A percentile compares a stretch with the other conserved stretches of the same genome.
Conservation (phyloP, 345 rosid genomes). For the Sonneratia caseolaris region DNA sequence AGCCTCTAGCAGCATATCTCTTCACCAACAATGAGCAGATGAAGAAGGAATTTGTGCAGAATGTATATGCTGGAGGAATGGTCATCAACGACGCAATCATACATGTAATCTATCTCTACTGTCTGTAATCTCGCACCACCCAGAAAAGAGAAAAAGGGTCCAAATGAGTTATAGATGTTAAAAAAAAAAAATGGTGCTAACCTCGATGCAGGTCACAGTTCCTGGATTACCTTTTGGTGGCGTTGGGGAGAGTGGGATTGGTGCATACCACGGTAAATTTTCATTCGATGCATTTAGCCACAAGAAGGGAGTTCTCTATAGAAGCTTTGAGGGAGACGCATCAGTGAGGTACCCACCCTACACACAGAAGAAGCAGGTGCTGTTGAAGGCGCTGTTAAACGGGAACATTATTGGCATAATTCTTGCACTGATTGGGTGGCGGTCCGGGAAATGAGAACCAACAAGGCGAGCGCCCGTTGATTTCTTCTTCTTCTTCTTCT, state of each 20-base stretch:
- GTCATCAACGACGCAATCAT: conserved; percentile 46
- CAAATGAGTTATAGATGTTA: not conserved
- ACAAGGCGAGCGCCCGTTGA: not conserved
- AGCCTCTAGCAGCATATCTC: conserved; percentile 59
- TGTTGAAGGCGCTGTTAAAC: conserved; percentile 42
- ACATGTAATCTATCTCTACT: conserved; percentile 29
- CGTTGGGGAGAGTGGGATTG: conserved; percentile 91
- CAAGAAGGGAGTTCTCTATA: conserved; percentile 60
- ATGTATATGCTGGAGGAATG: conserved; percentile 61
- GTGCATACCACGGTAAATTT: conserved; percentile 76
- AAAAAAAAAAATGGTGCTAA: not conserved
- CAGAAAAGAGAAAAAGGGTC: not conserved
- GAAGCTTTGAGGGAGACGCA: conserved; percentile 54
- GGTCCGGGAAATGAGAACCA: conserved; percentile 23
- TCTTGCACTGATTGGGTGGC: conserved; percentile 42
- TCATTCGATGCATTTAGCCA: conserved; percentile 91
- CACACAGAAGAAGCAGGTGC: conserved; percentile 37
- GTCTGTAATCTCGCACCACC: not conserved
- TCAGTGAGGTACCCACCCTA: conserved; percentile 74
- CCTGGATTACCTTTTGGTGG: conserved; percentile 72
- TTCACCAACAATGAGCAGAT: conserved; percentile 51
- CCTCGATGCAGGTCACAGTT: conserved; percentile 40
- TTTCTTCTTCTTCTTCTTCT: not conserved
- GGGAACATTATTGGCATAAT: conserved; percentile 38
- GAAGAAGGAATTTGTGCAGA: conserved; percentile 41